Evolutionary conservation across 768 basidiomycete genomes (phyloP).

Genomic region (Piloderma croceum): DNA sequence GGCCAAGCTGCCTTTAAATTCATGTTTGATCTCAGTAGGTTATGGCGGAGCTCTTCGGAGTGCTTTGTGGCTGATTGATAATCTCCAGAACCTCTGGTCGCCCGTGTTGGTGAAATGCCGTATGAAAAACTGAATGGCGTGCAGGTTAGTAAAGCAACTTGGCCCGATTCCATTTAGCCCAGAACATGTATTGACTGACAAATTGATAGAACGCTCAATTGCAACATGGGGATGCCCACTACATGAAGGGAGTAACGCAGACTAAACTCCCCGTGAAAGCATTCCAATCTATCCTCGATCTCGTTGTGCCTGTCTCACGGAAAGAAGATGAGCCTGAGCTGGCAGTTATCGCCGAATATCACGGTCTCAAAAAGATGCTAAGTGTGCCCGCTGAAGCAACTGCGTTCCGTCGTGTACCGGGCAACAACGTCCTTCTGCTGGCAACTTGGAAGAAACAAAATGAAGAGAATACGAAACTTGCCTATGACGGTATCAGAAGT

Average conservation of each 20-base stretch:
- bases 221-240: constrained; percentile 32
- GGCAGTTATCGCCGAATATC: constrained; percentile 37
- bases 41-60: neutral
- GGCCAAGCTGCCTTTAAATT: constrained; percentile 38
- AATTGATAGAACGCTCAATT: constrained; percentile 32
- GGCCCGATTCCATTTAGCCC: neutral
- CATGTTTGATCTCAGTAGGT: constrained; percentile 41
- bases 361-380: constrained; percentile 34
- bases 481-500: constrained; percentile 25
- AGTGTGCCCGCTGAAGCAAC: too few relatives aligned
- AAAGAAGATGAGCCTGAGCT: constrained; percentile 26
- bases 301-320: constrained; percentile 21
- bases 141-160: constrained; percentile 21
- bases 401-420: constrained; percentile 36
- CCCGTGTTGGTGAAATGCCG: constrained; percentile 39
- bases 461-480: constrained; percentile 26
- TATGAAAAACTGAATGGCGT: constrained; percentile 41
- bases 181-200: too few relatives aligned
- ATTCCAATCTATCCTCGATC: too few relatives aligned
- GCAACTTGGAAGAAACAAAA: constrained; percentile 32
- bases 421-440: constrained; percentile 29
- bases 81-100: constrained; percentile 35
- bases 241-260: constrained; percentile 38
- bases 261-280: constrained; percentile 23
- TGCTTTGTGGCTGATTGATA: neutral